Evolutionary conservation across 306 rosid genomes (phyloP).

Genomic region (Cicer yamashitae): DNA sequence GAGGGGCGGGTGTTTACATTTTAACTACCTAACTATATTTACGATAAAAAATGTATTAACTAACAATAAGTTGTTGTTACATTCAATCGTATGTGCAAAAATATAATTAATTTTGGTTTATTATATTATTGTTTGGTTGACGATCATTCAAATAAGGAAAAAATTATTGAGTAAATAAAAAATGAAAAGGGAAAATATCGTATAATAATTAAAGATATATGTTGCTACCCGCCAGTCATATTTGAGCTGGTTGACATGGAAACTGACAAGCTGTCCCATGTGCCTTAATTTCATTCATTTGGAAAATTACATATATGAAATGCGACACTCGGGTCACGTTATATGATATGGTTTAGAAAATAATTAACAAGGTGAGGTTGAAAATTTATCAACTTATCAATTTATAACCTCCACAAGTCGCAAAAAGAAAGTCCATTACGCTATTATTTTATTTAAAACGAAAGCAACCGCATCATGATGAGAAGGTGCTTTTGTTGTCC

Average conservation of each 20-base stretch:
- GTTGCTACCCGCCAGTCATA: neutral
- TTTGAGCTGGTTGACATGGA: constrained; percentile 17
- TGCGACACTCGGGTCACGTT: constrained; percentile 19
- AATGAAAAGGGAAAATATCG: neutral
- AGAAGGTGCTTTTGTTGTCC: constrained; percentile 26
- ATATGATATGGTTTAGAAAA: constrained; percentile 39
- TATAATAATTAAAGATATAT: neutral
- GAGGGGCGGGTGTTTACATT: neutral
- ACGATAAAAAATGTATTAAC: neutral
- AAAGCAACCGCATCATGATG: constrained; percentile 27
- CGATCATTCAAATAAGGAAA: neutral
- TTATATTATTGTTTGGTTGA: neutral
- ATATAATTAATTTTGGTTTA: neutral
- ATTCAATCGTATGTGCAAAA: constrained; percentile 13
- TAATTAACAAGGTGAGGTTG: constrained; percentile 23
- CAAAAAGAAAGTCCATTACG: constrained; percentile 40
- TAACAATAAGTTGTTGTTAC: constrained; percentile 2
- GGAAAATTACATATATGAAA: constrained; percentile 14
- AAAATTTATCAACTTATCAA: constrained; percentile 37
- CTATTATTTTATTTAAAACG: constrained; percentile 37
- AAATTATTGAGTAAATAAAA: neutral
- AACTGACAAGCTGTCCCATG: constrained; percentile 48
- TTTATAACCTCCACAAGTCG: constrained; percentile 27
- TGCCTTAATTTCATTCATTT: constrained; percentile 32
- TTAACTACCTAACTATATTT: neutral